Evolutionary conservation across 2,329 filamentous ascomycete species (phyloP).

Genomic region (Zymoseptoria passerinii): DNA sequence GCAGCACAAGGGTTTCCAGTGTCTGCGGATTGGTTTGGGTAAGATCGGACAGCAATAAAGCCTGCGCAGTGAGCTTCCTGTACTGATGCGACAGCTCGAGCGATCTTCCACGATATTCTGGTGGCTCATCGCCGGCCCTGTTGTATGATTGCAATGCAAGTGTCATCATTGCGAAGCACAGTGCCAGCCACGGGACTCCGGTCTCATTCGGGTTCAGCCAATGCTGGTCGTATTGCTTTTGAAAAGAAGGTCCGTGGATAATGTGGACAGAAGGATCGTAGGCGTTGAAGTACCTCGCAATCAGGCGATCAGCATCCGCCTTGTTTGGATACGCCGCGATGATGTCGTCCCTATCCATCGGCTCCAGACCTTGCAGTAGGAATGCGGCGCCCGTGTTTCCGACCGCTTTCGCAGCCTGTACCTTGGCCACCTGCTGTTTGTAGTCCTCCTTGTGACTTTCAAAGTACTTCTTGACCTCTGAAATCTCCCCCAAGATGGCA

Average conservation of each 20-base stretch:
- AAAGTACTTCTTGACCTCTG: constrained; percentile 92
- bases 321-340: constrained; percentile 72
- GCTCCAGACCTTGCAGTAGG: constrained; percentile 63
- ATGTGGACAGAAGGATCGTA: constrained; percentile 55
- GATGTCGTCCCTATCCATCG: constrained; percentile 66
- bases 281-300: constrained; percentile 85
- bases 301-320: constrained; percentile 72
- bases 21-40: constrained; percentile 66
- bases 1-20: constrained; percentile 69
- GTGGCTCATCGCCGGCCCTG: constrained; percentile 69
- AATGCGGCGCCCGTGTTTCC: constrained; percentile 62
- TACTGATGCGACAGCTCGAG: constrained; percentile 47
- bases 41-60: constrained; percentile 66
- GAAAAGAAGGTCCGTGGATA: constrained; percentile 66
- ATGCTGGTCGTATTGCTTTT: constrained; percentile 58
- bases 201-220: constrained; percentile 68
- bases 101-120: constrained; percentile 64
- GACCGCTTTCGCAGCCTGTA: constrained; percentile 57
- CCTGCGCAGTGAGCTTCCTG: constrained; percentile 66
- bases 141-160: constrained; percentile 72
- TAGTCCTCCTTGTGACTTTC: constrained; percentile 77
- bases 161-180: constrained; percentile 68
- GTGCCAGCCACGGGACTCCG: constrained; percentile 67
- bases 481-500: constrained; percentile 55
- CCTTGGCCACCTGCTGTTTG: constrained; percentile 69